phyloP scores from a whole-genome alignment of 495 filamentous ascomycete genomes.

The Neurospora discreta region DNA sequence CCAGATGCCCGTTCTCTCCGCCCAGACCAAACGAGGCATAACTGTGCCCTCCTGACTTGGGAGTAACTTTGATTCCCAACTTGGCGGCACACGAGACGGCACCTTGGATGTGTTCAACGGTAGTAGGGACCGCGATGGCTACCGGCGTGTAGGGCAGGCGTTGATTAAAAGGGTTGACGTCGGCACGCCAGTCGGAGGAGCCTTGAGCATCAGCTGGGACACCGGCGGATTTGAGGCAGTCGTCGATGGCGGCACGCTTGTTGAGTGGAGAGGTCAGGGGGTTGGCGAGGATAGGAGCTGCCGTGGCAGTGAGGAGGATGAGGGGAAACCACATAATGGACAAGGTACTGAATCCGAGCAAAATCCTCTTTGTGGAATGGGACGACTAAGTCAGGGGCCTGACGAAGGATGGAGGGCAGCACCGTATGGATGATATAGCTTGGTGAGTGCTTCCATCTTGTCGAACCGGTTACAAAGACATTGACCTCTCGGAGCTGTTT shows the following conservation, averaged over 20 bases:
- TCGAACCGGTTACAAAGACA: not conserved
- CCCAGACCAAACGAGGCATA: slow-evolving; percentile 37
- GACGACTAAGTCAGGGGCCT: not conserved
- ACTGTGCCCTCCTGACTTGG: slow-evolving; percentile 37
- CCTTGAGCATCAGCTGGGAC: slow-evolving; percentile 22
- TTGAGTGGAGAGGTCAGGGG: slow-evolving; percentile 7
- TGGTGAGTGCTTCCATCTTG: not conserved
- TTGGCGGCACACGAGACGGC: slow-evolving; percentile 32
- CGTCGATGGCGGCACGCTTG: slow-evolving; percentile 26
- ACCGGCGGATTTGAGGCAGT: slow-evolving; percentile 26
- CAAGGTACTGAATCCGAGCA: not conserved
- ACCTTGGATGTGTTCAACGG: slow-evolving; percentile 27
- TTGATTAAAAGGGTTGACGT: slow-evolving; percentile 30
- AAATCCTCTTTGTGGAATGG: not conserved
- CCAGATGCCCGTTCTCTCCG: slow-evolving; percentile 36
- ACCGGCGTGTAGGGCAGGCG: slow-evolving; percentile 26
- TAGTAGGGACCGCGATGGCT: slow-evolving; percentile 31
- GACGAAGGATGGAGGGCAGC: not conserved
- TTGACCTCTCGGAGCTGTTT: not conserved
- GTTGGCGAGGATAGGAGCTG: slow-evolving; percentile 6
- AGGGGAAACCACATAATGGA: slow-evolving; percentile 10
- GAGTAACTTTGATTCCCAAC: slow-evolving; percentile 29
- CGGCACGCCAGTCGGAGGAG: slow-evolving; percentile 28
- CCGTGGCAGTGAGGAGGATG: slow-evolving; percentile 5
- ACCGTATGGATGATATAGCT: slow-evolving; percentile 2